Base-by-base conservation (phyloP, 106 monocot species). In the Agapanthus africanus region DNA sequence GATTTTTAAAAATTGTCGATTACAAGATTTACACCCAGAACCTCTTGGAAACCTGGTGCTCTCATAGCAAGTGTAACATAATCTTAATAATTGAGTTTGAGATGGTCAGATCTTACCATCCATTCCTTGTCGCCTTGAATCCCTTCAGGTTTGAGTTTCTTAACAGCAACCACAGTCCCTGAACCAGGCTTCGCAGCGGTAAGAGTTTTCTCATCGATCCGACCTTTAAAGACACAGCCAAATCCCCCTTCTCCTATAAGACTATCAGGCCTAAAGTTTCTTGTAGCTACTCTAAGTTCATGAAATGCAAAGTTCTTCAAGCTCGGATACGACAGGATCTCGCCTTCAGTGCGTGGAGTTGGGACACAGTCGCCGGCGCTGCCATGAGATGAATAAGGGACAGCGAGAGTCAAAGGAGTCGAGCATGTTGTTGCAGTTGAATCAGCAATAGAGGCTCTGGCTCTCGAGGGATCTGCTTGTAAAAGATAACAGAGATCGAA, bases 171-270 rank as follows among this genome's bases (percentile, higher is more conserved):
- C 66, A 88, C 83, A 25, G 85, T 31, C 70, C 92, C 92, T 46
- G 83, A 80, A 21, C 92, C 92, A 30, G 88, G 92, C 74, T 85
- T 93, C 61, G 88, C 83, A 75, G 92, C 88, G 56, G 88, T 74
- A 4, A 88, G 85, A 66, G 87, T 71, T 40, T 88, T 88, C 41
- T 80, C 88, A 47, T 92, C 88, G 40, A 92, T 85, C 91, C 88
- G 88, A 35, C 92, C 92, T 70, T 93, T 93, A 72, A 88, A 93
- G 54, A 93, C 92, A 79, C 73, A 83, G 4, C 92, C 92, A 79
- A 93, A 93, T 50, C 92, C 92, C 34, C 92, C 92, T 69, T 93
- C 92, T 7, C 92, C 92, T 41, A 93, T 85, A 72, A 93, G 85
- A 61, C 92, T 93, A 66, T 93, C 92, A 40, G 92, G 92, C 71